phyloP scores from a whole-genome alignment of 371 early-diverging fungal genomes.

The Funneliformis caledonium region DNA sequence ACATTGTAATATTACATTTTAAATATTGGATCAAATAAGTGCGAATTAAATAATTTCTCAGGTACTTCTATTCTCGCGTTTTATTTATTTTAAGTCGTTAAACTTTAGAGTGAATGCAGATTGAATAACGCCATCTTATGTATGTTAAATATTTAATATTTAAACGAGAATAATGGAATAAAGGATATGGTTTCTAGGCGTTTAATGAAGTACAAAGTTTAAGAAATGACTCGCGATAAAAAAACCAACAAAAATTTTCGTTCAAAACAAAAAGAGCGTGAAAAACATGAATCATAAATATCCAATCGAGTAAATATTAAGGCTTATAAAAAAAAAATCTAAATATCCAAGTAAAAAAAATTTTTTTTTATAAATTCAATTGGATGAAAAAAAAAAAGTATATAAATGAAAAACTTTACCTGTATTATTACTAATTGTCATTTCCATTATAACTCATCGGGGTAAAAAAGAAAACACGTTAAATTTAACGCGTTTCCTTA shows the following conservation, averaged over 20 bases:
- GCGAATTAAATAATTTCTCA: background rate
- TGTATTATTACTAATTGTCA: background rate
- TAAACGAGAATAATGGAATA: background rate
- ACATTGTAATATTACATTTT: background rate
- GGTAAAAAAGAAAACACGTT: background rate
- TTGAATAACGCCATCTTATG: background rate
- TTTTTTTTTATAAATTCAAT: background rate
- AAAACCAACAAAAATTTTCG: too few species aligned
- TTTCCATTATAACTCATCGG: background rate
- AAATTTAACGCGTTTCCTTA: background rate
- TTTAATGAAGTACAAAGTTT: too few species aligned
- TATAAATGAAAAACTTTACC: background rate
- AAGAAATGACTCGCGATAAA: too few species aligned
- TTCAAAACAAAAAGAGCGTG: too few species aligned
- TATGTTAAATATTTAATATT: background rate
- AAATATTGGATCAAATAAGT: background rate
- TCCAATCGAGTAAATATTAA: too few species aligned
- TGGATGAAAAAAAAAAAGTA: background rate
- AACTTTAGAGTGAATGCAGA: background rate
- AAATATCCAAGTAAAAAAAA: background rate
- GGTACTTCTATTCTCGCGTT: background rate
- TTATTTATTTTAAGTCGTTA: background rate
- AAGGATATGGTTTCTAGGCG: background rate
- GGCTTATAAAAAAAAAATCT: too few species aligned
- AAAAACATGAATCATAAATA: too few species aligned